A percentile compares a stretch with the other conserved stretches of the same genome.
phyloP scores from a whole-genome alignment of 805 yeast genomes.

The Clavispora santaluciae region DNA sequence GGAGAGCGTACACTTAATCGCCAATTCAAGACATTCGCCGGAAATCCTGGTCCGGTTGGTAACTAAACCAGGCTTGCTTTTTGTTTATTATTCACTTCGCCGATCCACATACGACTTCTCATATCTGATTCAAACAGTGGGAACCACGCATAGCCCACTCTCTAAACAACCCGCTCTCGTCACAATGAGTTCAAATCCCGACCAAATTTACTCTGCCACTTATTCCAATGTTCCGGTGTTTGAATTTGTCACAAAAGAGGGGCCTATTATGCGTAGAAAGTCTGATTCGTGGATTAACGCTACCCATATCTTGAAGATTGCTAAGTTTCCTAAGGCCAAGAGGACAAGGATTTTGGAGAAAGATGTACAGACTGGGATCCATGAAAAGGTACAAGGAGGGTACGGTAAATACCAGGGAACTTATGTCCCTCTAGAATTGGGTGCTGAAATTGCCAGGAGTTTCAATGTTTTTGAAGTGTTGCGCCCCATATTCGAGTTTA shows the following conservation, averaged over 20 bases:
- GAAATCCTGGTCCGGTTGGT: neutral
- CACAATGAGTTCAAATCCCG: constrained; percentile 5
- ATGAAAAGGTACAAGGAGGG: constrained; percentile 71
- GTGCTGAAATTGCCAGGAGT: constrained; percentile 34
- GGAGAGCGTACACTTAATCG: neutral
- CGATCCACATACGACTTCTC: neutral
- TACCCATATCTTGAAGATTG: constrained; percentile 65
- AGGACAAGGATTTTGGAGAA: constrained; percentile 60
- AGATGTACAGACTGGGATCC: constrained; percentile 58
- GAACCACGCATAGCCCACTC: neutral
- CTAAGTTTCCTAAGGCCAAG: constrained; percentile 61
- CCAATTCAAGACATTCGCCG: neutral
- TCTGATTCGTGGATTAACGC: constrained; percentile 66
- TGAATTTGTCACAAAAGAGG: constrained; percentile 64
- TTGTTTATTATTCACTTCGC: neutral
- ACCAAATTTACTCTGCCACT: constrained; percentile 58
- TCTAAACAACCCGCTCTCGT: neutral
- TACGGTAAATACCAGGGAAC: constrained; percentile 64
- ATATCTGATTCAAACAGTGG: neutral
- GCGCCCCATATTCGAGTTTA: constrained; percentile 61
- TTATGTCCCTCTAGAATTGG: constrained; percentile 39
- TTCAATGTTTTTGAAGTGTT: constrained; percentile 50
- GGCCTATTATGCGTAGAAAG: constrained; percentile 65
- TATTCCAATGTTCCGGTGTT: constrained; percentile 69
- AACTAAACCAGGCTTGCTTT: neutral